Evolutionary conservation across 495 filamentous ascomycete species (phyloP).

Genomic region (Daldinia childiae): DNA sequence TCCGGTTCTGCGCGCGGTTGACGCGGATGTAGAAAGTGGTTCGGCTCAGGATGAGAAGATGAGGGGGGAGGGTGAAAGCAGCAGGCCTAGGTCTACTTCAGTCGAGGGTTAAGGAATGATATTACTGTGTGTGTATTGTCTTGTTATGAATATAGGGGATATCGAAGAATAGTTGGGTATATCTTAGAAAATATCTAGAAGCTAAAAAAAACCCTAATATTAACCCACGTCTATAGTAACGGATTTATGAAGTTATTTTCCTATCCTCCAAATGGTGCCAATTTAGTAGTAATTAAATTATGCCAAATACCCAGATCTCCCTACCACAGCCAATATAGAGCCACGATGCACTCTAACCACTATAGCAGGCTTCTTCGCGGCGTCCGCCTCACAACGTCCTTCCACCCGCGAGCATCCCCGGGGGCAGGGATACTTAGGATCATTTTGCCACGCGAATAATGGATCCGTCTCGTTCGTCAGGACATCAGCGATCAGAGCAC

Average conservation of each 20-base stretch:
- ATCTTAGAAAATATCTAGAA: background rate
- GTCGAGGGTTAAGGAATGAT: background rate
- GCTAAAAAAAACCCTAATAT: background rate
- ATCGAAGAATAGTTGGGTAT: background rate
- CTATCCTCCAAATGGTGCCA: background rate
- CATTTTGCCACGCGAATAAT: conserved; percentile 63
- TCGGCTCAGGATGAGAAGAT: conserved; percentile 14
- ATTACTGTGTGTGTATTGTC: background rate
- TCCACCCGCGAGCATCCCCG: conserved; percentile 50
- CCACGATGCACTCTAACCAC: background rate
- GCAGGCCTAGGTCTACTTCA: background rate
- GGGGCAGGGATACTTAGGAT: conserved; percentile 55
- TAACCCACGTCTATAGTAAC: background rate
- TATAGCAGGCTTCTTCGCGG: background rate
- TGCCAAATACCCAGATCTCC: background rate
- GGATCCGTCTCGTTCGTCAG: conserved; percentile 62
- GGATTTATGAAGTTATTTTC: background rate
- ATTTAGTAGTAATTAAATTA: background rate
- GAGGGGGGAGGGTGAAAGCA: conserved; percentile 1
- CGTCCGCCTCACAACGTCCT: conserved; percentile 30
- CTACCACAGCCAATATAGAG: background rate
- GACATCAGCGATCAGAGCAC: conserved; percentile 53
- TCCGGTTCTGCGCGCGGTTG: conserved; percentile 23
- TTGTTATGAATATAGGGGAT: background rate
- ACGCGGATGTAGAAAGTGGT: conserved; percentile 31